Evolutionary conservation across 148 eudicot genomes (phyloP).

Genomic region (Chenopodium formosanum): DNA sequence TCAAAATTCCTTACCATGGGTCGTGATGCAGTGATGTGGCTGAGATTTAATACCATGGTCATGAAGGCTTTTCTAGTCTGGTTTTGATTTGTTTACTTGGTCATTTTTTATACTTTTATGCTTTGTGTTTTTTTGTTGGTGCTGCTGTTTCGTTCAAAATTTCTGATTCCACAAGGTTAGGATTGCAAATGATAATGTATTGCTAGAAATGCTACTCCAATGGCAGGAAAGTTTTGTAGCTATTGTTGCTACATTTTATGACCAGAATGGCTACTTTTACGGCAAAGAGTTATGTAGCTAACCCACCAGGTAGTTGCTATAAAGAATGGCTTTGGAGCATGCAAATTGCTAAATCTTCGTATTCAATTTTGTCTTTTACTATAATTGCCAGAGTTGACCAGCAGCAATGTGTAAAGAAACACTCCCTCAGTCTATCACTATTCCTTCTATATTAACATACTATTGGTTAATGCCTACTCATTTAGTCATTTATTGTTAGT

Average conservation of each 20-base stretch:
- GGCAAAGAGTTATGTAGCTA: neutral
- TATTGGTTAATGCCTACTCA: neutral
- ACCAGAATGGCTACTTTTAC: too few species aligned
- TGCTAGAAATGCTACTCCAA: neutral
- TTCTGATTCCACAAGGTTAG: neutral
- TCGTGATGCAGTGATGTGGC: too few species aligned
- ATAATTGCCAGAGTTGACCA: neutral
- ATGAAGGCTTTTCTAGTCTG: neutral
- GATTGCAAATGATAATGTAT: neutral
- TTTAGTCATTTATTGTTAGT: neutral
- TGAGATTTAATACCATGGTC: too few species aligned
- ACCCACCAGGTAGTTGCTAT: neutral
- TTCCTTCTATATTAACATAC: too few species aligned
- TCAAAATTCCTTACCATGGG: too few species aligned
- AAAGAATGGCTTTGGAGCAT: too few species aligned
- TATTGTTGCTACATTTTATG: too few species aligned
- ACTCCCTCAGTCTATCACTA: neutral
- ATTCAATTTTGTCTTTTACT: neutral
- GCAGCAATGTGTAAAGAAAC: neutral
- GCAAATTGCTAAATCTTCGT: too few species aligned
- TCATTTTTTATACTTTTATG: constrained; percentile 2
- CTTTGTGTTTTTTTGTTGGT: neutral
- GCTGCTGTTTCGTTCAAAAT: constrained; percentile 1
- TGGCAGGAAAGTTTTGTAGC: neutral
- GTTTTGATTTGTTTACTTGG: neutral